phyloP scores from a whole-genome alignment of 176 grass and related monocot species.

The Carex cristatella region DNA sequence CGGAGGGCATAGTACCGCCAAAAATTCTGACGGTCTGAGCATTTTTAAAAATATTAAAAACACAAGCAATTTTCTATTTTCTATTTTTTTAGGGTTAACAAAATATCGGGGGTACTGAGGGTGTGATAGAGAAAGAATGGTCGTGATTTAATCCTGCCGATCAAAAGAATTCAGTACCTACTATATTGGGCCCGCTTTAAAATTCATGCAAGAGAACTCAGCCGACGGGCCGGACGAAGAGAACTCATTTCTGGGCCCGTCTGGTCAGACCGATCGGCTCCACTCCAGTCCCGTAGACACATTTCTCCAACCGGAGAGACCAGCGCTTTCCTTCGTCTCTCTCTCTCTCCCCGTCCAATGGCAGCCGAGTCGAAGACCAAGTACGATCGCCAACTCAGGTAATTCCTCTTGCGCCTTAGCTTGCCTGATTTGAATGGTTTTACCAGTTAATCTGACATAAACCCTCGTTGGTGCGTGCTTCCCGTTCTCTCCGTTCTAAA shows the following conservation, averaged over 20 bases:
- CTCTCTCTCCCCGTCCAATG: not conserved
- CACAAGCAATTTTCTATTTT: too few relatives aligned
- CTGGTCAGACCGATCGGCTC: not conserved
- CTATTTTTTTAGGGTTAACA: too few relatives aligned
- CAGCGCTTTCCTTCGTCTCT: not conserved
- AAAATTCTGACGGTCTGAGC: too few relatives aligned
- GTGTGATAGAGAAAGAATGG: too few relatives aligned
- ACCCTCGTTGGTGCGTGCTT: not conserved
- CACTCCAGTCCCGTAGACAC: too few relatives aligned
- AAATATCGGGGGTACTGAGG: too few relatives aligned
- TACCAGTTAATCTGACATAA: not conserved
- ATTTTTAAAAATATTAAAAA: too few relatives aligned
- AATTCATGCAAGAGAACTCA: too few relatives aligned
- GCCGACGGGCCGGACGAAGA: not conserved
- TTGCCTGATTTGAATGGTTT: not conserved
- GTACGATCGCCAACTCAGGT: slow-evolving; percentile 29
- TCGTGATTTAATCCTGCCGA: too few relatives aligned
- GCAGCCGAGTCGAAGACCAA: slow-evolving; percentile 14
- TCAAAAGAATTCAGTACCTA: too few relatives aligned
- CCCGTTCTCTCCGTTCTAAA: not conserved
- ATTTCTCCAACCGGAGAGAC: not conserved
- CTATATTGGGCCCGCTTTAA: too few relatives aligned
- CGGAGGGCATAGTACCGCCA: too few relatives aligned
- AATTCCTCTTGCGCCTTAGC: not conserved
- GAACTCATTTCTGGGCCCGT: not conserved